These are phyloP conservation scores for Sporothrix brasiliensis DNA, from an alignment of 2,329 filamentous ascomycete species.

Conservation along the genomic window DNA sequence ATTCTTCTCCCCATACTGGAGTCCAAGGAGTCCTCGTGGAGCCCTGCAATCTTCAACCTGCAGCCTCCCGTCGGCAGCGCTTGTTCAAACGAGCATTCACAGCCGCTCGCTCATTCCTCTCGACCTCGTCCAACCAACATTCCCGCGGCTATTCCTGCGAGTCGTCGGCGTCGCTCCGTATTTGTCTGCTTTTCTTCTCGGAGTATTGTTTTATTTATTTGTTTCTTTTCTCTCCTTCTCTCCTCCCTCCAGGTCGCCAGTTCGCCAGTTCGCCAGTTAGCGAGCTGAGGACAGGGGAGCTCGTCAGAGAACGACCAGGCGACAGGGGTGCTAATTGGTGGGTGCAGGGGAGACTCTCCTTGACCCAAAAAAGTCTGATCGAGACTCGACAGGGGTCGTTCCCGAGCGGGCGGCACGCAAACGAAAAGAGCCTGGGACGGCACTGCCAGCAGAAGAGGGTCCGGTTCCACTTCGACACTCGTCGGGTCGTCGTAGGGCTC, in stretches of 20 bases:
- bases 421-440: neutral
- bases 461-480: neutral
- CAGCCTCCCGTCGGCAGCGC: slow-evolving; percentile 3
- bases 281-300: slow-evolving; percentile 13
- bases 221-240: neutral
- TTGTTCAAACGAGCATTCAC: neutral
- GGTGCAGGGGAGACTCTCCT: slow-evolving; percentile 13
- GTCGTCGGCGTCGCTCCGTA: neutral
- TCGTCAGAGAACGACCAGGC: slow-evolving; percentile 20
- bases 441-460: slow-evolving; percentile 16
- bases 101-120: neutral
- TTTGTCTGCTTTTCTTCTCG: neutral
- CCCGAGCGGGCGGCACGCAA: slow-evolving; percentile 26
- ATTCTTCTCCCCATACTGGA: no score
- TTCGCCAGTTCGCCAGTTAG: neutral
- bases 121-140: slow-evolving; percentile 25
- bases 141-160: slow-evolving; percentile 20
- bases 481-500: neutral
- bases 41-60: neutral
- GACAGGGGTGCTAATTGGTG: slow-evolving; percentile 29
- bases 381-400: neutral
- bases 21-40: neutral
- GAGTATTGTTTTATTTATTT: neutral
- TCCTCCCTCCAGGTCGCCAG: no score
- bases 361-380: no score